Evolutionary conservation across 1,139 yeast species (phyloP), one percentile per base, ranked within the genome.

Genomic region (Suhomyces yuchorum): DNA sequence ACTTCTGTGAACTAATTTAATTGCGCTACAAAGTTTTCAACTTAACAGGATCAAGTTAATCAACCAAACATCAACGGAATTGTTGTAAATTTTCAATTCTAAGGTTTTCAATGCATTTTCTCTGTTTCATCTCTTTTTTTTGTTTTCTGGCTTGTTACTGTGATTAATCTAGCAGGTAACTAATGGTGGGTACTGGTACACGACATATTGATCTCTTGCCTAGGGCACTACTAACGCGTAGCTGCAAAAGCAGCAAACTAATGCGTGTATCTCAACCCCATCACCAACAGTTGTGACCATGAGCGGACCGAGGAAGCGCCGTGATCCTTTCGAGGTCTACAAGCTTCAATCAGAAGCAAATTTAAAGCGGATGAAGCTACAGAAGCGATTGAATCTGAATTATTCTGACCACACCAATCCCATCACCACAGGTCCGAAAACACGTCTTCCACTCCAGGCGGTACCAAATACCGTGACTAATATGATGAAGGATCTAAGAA

Each of bases 321-420:
- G 34, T 8, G 66, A 62, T 46, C 55, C 64, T 6, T 59, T 63
- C 47, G 61, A 60, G 42, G 42, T 52, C 23, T 53, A 53, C 38
- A 49, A 47, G 38, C 42, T 45, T 8, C 58, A 57, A 35, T 39
- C 53, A 8, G 57, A 54, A 36, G 56, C 54, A 8, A 58, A 53
- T 42, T n/a, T 56, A 14, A 51, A 56, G 37, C 54, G 57, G 9
- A 55, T 58, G 65, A 53, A 50, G 35, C 36, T 19, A 42, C 57
- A 56, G 37, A 50, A 48, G 20, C 43, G 57, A n/a, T 40, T 51
- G 26, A 52, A 49, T 20, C 23, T 22, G 15, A 20, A 15, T 12
- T 14, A n/a, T 3, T 14, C 37, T 12, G 4, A 11, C 8, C 19
- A n/a, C 30, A 39, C 6, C 9, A 5, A n/a, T 2, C 26, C 11